Percentiles rank a stretch among this genome's conserved stretches.
Evolutionary conservation across 176 grass and related monocot species (phyloP).

Genomic region (Oryza officinalis): DNA sequence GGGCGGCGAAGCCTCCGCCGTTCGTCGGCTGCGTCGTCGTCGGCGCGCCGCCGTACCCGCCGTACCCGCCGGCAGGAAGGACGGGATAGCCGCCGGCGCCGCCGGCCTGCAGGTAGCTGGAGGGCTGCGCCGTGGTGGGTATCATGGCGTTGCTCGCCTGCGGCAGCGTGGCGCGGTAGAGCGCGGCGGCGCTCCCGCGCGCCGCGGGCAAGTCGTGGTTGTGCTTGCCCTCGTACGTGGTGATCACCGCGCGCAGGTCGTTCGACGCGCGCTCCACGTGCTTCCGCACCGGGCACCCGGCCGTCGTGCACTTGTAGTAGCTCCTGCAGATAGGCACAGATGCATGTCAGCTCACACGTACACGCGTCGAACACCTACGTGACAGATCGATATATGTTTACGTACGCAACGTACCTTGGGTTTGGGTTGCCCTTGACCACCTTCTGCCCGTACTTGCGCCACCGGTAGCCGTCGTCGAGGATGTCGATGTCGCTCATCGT

Average conservation of each 20-base stretch:
- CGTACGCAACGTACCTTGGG: conserved; percentile 45
- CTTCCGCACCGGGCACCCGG: conserved; percentile 76
- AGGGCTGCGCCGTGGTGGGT: background rate
- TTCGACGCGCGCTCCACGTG: conserved; percentile 90
- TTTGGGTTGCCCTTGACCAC: conserved; percentile 78
- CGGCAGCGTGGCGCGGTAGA: conserved; percentile 30
- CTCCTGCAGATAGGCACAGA: conserved; percentile 37
- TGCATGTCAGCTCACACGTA: conserved; percentile 22
- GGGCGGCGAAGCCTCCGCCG: conserved; percentile 13
- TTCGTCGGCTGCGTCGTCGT: conserved; percentile 3
- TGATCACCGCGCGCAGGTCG: conserved; percentile 76
- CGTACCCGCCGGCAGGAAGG: background rate
- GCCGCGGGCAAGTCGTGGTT: conserved; percentile 85
- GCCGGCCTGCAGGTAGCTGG: background rate
- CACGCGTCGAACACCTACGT: background rate
- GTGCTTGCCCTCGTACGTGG: conserved; percentile 89
- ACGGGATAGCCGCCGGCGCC: background rate
- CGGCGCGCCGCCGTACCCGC: background rate
- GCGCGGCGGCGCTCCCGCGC: conserved; percentile 55
- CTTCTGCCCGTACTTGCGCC: conserved; percentile 72
- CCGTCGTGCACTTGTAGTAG: conserved; percentile 96
- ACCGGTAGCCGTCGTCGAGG: conserved; percentile 70
- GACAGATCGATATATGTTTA: background rate
- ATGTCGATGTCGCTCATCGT: conserved; percentile 91
- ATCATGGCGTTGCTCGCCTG: no score